These are phyloP conservation scores for Penicillium sp. DNA, from an alignment of 2,329 filamentous ascomycete species.

Conservation along the genomic window DNA sequence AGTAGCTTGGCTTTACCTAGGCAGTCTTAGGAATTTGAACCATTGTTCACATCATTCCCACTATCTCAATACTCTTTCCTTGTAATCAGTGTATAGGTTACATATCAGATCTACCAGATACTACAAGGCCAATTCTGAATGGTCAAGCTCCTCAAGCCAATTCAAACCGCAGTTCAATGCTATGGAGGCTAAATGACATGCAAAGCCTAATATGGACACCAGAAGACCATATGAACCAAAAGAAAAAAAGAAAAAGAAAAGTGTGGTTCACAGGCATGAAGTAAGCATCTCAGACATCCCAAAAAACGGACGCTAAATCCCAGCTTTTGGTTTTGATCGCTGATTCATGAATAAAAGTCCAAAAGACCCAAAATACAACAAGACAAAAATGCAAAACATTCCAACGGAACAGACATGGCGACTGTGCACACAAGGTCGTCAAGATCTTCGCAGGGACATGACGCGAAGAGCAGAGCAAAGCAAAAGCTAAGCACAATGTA, in stretches of 20 bases:
- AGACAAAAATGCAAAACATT: constrained; percentile 8
- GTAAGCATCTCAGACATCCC: background rate
- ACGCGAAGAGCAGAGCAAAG: constrained; percentile 19
- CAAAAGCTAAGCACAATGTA: constrained; percentile 4
- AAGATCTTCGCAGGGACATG: constrained; percentile 24
- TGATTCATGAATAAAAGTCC: background rate
- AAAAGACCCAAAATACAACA: background rate
- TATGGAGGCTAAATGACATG: background rate
- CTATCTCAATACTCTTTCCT: background rate
- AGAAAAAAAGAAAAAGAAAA: background rate
- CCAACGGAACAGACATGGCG: constrained; percentile 11
- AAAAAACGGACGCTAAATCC: background rate
- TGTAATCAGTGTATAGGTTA: background rate
- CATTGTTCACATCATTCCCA: background rate
- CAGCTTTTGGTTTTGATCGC: constrained; percentile 4
- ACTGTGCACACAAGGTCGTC: constrained; percentile 12
- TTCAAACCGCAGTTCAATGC: background rate
- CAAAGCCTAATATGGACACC: background rate
- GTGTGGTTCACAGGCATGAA: background rate
- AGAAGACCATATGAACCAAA: background rate
- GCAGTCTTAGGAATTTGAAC: background rate
- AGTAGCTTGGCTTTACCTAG: background rate
- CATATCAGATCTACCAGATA: background rate
- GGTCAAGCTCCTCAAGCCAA: background rate
- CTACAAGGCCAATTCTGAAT: background rate